Conservation (phyloP, 148 eudicot species). For the Pouteria glomerata region DNA sequence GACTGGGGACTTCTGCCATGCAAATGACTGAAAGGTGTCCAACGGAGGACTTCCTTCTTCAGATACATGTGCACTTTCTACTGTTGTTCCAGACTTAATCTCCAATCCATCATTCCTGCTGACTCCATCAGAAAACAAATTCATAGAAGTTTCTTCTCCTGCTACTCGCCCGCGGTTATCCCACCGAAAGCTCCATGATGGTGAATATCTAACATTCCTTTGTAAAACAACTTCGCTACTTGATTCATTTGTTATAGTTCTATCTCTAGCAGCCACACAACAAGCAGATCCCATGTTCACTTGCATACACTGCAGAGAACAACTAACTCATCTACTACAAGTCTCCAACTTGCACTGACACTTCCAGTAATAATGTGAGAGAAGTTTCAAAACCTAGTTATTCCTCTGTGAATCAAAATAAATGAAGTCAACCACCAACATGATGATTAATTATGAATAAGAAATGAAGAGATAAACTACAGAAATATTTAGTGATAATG, state of each 20-base stretch:
- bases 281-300: constrained; percentile 87
- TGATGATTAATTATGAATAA: neutral
- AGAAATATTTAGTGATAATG: neutral
- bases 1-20: constrained; percentile 59
- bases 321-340: constrained; percentile 9
- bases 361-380: neutral
- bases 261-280: constrained; percentile 87
- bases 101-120: constrained; percentile 48
- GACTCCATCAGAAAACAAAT: constrained; percentile 54
- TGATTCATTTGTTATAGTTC: constrained; percentile 62
- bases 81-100: constrained; percentile 53
- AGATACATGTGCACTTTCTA: constrained; percentile 63
- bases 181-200: constrained; percentile 97
- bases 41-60: constrained; percentile 81
- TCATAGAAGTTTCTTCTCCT: constrained; percentile 69
- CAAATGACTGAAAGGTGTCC: constrained; percentile 48
- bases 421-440: neutral
- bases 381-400: neutral
- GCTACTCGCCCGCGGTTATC: constrained; percentile 92
- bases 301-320: constrained; percentile 22
- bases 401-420: constrained; percentile 2
- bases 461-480: neutral
- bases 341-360: constrained; percentile 11
- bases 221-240: constrained; percentile 43
- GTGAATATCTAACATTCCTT: constrained; percentile 71